Conservation (phyloP, 2,329 filamentous ascomycete genomes). For the Lachnellula cervina region DNA sequence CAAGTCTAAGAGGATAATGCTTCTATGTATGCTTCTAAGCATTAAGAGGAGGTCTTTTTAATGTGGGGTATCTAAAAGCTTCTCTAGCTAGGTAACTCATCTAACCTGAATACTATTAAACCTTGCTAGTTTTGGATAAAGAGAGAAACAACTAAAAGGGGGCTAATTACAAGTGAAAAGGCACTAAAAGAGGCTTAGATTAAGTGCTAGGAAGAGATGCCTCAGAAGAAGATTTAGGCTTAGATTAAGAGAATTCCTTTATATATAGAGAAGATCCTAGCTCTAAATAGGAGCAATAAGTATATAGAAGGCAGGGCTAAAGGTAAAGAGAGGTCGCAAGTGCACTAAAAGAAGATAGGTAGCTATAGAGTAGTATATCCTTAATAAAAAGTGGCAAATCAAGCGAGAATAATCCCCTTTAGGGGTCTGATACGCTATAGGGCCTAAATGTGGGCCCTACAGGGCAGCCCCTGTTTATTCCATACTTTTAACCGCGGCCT, state of each 20-base stretch:
- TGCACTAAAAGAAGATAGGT: background rate
- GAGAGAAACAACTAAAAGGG: constrained; percentile 13
- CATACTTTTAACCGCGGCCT: too few relatives aligned
- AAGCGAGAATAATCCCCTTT: too few relatives aligned
- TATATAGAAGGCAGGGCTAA: background rate
- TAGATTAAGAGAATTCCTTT: background rate
- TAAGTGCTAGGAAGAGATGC: constrained; percentile 14
- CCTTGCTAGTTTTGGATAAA: constrained; percentile 23
- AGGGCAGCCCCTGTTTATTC: too few relatives aligned
- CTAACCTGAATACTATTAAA: constrained; percentile 24
- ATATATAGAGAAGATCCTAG: background rate
- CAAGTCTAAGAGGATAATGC: background rate
- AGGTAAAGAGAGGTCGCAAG: background rate
- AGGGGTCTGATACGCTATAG: too few relatives aligned
- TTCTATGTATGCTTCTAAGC: background rate
- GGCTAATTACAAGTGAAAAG: constrained; percentile 5
- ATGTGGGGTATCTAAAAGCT: background rate
- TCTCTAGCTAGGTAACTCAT: constrained; percentile 14
- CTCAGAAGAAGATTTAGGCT: constrained; percentile 18
- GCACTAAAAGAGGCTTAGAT: constrained; percentile 11
- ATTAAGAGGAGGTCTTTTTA: background rate
- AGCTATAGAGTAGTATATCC: too few relatives aligned
- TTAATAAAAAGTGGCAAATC: too few relatives aligned
- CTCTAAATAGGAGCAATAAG: background rate
- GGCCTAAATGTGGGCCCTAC: too few relatives aligned